Conservation (phyloP, 352 stramenopile species). For the Elongisporangium prolatum region DNA sequence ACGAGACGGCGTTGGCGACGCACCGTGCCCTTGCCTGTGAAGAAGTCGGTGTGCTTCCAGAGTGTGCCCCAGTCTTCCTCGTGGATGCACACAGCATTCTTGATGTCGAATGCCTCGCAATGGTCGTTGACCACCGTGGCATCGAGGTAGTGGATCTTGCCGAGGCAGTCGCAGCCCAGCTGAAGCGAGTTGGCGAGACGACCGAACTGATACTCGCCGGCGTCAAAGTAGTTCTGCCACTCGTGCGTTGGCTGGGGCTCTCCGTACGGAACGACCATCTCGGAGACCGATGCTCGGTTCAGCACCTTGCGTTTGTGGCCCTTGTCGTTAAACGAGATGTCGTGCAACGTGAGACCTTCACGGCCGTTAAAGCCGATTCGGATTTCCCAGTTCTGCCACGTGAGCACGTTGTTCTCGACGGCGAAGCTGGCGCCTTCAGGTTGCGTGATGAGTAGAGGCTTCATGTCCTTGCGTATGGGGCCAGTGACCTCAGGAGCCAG, state of each 20-base stretch:
- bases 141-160: constrained; percentile 83
- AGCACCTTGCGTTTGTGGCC: constrained; percentile 44
- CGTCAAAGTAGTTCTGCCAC: constrained; percentile 86
- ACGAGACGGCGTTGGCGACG: constrained; percentile 70
- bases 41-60: constrained; percentile 70
- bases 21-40: constrained; percentile 29
- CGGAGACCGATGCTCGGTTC: constrained; percentile 63
- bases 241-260: constrained; percentile 64
- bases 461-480: constrained; percentile 37
- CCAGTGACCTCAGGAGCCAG: constrained; percentile 29
- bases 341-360: constrained; percentile 73
- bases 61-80: constrained; percentile 76
- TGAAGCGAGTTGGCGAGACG: constrained; percentile 74
- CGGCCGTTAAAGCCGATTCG: constrained; percentile 79
- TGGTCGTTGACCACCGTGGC: constrained; percentile 50
- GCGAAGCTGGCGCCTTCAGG: constrained; percentile 68
- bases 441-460: constrained; percentile 69
- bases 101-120: constrained; percentile 40
- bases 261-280: constrained; percentile 87
- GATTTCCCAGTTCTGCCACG: constrained; percentile 81
- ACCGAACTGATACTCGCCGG: constrained; percentile 74
- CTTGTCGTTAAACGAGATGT: constrained; percentile 49
- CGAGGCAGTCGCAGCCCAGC: constrained; percentile 81
- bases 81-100: constrained; percentile 81
- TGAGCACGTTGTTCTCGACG: constrained; percentile 59